These are phyloP conservation scores for Pichia occidentalis DNA, from an alignment of 805 yeast genomes.

Conservation along the genomic window DNA sequence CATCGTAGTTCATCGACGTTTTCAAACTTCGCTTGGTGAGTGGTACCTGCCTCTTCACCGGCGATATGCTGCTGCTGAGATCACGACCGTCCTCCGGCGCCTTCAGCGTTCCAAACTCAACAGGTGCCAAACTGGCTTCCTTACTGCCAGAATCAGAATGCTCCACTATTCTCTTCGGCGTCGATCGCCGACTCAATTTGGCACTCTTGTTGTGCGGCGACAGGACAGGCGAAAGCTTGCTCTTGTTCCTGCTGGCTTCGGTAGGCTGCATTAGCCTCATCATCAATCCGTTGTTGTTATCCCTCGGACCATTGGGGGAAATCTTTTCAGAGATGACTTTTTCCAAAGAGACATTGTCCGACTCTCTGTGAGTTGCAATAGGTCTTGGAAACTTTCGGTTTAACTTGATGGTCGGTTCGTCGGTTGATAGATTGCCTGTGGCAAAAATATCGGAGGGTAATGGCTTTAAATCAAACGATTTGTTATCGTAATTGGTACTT, in stretches of 20 bases:
- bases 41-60: slow-evolving; percentile 16
- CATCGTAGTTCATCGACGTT: slow-evolving; percentile 10
- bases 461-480: slow-evolving; percentile 12
- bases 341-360: too few relatives aligned
- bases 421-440: slow-evolving; percentile 6
- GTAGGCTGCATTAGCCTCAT: slow-evolving; percentile 26
- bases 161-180: slow-evolving; percentile 1
- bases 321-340: neutral
- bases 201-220: slow-evolving; percentile 4
- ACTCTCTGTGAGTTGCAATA: too few relatives aligned
- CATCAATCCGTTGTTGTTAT: too few relatives aligned
- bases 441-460: slow-evolving; percentile 19
- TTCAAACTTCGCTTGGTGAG: slow-evolving; percentile 24
- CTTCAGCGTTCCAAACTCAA: neutral
- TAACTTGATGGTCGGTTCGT: slow-evolving; percentile 28
- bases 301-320: too few relatives aligned
- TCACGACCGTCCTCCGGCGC: neutral
- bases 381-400: slow-evolving; percentile 17
- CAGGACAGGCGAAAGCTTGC: slow-evolving; percentile 3
- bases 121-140: neutral
- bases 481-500: neutral
- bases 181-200: neutral
- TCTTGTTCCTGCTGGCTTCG: slow-evolving; percentile 19
- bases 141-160: neutral
- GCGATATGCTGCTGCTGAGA: neutral